Evolutionary conservation across 129 eudicot genomes (phyloP).

Genomic region (Artemisia annua): DNA sequence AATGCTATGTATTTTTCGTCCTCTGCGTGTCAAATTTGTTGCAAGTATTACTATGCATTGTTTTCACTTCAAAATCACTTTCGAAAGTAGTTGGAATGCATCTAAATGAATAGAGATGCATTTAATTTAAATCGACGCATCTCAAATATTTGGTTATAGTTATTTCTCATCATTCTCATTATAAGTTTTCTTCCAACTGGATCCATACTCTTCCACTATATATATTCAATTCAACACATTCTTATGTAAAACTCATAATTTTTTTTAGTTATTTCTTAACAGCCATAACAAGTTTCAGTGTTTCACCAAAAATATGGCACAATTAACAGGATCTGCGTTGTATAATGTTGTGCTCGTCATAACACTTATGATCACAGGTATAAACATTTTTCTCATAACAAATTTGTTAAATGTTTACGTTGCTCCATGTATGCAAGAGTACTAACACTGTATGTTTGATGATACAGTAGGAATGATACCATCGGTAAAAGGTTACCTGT

Average conservation of each 20-base stretch:
- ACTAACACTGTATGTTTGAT: neutral
- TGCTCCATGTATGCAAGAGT: neutral
- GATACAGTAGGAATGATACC: conserved; percentile 8
- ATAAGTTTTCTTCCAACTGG: no score
- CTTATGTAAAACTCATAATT: neutral
- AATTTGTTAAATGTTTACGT: neutral
- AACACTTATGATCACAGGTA: conserved; percentile 15
- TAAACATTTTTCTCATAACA: neutral
- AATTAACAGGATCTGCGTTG: neutral
- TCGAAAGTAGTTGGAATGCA: no score
- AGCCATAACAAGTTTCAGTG: neutral
- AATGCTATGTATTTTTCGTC: no score
- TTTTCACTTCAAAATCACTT: no score
- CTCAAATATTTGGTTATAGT: no score
- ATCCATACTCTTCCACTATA: no score
- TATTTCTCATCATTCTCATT: no score
- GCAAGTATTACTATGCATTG: no score
- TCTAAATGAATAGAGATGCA: no score
- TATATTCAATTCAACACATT: neutral
- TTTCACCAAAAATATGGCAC: neutral
- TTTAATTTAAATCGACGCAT: no score
- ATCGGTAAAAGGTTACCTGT: neutral
- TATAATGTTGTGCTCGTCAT: conserved; percentile 13
- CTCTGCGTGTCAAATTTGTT: no score
- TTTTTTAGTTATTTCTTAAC: neutral